Base-by-base conservation (phyloP, 192 early-diverging fungal genomes). In the Coemansia sp. region DNA sequence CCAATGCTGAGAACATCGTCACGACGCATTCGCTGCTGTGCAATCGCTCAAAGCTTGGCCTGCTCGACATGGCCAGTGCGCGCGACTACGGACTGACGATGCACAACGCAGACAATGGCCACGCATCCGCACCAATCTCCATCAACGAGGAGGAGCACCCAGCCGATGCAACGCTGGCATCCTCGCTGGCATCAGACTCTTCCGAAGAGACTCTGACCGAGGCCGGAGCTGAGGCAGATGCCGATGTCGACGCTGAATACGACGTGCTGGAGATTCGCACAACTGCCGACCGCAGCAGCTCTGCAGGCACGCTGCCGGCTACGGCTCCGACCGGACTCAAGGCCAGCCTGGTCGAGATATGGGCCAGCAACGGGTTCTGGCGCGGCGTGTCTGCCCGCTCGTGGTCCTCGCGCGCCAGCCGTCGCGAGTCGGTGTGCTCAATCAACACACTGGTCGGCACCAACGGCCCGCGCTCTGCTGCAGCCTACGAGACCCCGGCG, bases 41-140 rank as follows among this genome's bases (percentile, higher is more conserved):
- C 63, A 80, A 75, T 66, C 77, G 77, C 58, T 64, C 50, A 29
- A 45, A 40, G 38, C 63, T 75, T 8, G 72, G 77, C 5, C 73
- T 80, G 55, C 48, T 75, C 7, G 63, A 64, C 36, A 34, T 66
- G 1, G 56, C 42, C 45, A 64, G 69, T 16, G 77, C 71, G 3
- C 28, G 52, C 28, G 69, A 28, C 22, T 72, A 71, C 60, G 31
- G 58, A 18, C 33, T 16, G 33, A 38, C 58, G 17, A 22, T 58
- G 56, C 56, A 36, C 6, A 20, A 29, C 7, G 32, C 29, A 8
- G 25, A 32, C 12, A 34, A 18, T 40, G 17, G 29, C 20, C 12
- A 20, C 31, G 45, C 32, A 38, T 51, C 40, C 42, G 17, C 40
- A 34, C 66, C 66, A 16, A 68, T 61, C 11, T 56, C 18, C 48